Evolutionary conservation across 2,329 filamentous ascomycete species (phyloP).

Genomic region (Ascochyta viciae-villosae): DNA sequence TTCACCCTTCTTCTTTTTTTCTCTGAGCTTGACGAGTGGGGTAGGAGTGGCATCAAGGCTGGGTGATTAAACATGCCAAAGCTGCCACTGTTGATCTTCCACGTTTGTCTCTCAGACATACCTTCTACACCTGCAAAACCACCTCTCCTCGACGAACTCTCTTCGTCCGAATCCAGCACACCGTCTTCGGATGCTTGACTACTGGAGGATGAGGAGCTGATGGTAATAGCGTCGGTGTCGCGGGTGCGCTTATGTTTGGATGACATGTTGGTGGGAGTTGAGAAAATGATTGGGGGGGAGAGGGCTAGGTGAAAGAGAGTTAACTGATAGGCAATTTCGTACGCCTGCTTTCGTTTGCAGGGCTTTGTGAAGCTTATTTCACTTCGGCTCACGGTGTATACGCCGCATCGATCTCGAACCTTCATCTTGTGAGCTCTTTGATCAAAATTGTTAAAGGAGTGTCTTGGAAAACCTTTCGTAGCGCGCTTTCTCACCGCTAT

Average conservation of each 20-base stretch:
- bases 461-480: too few relatives aligned
- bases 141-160: background rate
- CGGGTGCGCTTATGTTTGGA: background rate
- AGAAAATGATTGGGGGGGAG: too few relatives aligned
- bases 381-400: too few relatives aligned
- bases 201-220: background rate
- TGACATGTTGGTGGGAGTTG: background rate
- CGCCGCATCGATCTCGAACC: too few relatives aligned
- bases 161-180: background rate
- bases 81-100: constrained; percentile 64
- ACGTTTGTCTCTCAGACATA: constrained; percentile 52
- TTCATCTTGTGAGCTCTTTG: too few relatives aligned
- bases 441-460: too few relatives aligned
- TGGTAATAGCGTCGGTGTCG: background rate
- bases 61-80: constrained; percentile 54
- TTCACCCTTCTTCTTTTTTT: background rate
- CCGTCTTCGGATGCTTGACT: background rate
- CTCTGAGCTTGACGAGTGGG: background rate
- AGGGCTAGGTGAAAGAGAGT: background rate
- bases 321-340: background rate
- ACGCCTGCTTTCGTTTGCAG: too few relatives aligned
- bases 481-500: too few relatives aligned
- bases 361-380: too few relatives aligned
- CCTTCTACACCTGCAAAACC: constrained; percentile 19
- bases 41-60: background rate